Conservation (phyloP, 106 monocot genomes). For the Dioscorea dumetorum region DNA sequence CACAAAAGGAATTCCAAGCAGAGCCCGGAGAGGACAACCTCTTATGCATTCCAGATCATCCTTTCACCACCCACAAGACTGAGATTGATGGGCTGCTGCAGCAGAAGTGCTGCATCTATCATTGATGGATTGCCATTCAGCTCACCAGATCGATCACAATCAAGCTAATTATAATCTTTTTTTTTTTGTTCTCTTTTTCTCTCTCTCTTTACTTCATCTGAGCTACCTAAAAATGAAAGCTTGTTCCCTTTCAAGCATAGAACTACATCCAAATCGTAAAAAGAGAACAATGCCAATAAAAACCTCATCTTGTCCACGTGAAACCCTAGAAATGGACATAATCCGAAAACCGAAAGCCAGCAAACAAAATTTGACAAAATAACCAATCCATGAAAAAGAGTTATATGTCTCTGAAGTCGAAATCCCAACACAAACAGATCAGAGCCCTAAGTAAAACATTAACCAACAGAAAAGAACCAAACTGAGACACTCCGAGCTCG, state of each 20-base stretch:
- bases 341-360: background rate
- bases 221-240: conserved; percentile 5
- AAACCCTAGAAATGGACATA: background rate
- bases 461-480: too few species aligned
- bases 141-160: conserved; percentile 9
- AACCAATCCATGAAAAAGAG: too few species aligned
- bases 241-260: background rate
- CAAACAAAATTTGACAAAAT: too few species aligned
- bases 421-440: too few species aligned
- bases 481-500: background rate
- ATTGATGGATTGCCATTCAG: conserved; percentile 1
- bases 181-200: too few species aligned
- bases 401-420: too few species aligned
- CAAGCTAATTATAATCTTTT: background rate
- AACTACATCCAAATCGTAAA: background rate
- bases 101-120: conserved; percentile 20
- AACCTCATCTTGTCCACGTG: conserved; percentile 1
- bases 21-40: conserved; percentile 41
- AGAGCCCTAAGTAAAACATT: too few species aligned
- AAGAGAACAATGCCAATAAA: conserved; percentile 4
- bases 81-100: conserved; percentile 30
- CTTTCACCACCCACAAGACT: too few species aligned
- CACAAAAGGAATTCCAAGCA: conserved; percentile 81
- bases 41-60: conserved; percentile 6
- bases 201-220: too few species aligned